Base-by-base conservation (phyloP, 2,329 filamentous ascomycete species). In the Aspergillus clavatus region DNA sequence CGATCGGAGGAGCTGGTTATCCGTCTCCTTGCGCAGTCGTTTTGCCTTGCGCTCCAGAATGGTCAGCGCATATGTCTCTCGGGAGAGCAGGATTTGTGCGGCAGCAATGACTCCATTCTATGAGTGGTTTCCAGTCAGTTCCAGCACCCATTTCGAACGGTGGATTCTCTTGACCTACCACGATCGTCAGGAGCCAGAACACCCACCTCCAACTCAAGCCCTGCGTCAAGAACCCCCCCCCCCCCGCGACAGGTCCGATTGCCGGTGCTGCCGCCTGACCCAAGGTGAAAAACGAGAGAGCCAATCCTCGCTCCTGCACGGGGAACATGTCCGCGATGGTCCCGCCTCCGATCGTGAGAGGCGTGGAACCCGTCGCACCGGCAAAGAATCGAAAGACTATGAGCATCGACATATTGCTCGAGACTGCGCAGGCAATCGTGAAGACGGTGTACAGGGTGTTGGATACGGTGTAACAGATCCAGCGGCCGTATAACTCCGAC, bases 281-380 rank as follows among this genome's bases (percentile, higher is more conserved):
- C 35, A 38, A 21, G 12, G 63, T 65, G 55, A 70, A 73, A 18
- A 72, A 53, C 1, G 73, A 69, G 77, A 84, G 81, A 33, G 77
- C 78, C 5, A 67, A 64, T 24, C 78, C 80, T 37, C 81, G 73
- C 48, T 78, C 71, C 54, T 81, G 76, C 42, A 75, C 74, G 0
- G 61, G 57, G 31, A 85, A 74, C 62, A 86, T 71, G 61, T 87
- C 84, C 26, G 80, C 77, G 27, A 87, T 81, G 2, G 79, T 78
- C 24, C 82, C 82, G 35, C 80, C 81, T 10, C 82, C 83, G 53
- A 83, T 80, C 1, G 82, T 82, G 10, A 86, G 61, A 1, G 81
- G 77, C n/a, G 74, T 74, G 3, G 76, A 77, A 24, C 82, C 83
- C 40, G 81, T 81, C 10, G 77, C 61, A n/a, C 83, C 84, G 10